Base-by-base conservation (phyloP, 441 rosid genomes). In the Gossypium aridum region DNA sequence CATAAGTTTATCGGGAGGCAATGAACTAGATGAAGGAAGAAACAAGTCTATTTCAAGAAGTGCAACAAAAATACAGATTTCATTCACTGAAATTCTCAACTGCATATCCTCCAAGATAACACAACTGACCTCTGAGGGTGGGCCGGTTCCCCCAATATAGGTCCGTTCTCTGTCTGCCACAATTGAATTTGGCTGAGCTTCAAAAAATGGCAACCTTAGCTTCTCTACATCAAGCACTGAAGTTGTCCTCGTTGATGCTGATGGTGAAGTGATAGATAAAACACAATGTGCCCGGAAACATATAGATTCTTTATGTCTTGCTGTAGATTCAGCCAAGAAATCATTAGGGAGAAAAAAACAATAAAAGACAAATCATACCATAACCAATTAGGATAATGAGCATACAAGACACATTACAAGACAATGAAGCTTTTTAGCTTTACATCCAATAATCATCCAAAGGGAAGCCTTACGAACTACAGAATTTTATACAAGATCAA, bases 201-300 rank as follows among this genome's bases (percentile, higher is more conserved):
- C 89, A 66, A 90, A 81, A 78, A 91, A 87, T 63, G 97, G 85
- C 66, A 93, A 82, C 80, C 96, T 88, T 76, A 91, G 85, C 89
- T 90, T 90, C 75, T 92, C 92, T 77, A 90, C 80, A 71, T 91
- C 98, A 81, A 90, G 85, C 73, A 84, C 77, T 14, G 91, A 67
- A 64, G 91, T 77, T 71, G 87, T 23, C 39, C 72, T 64, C 9
- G 79, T 55, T 5, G 20, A 68, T 51, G 87, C 77, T 45, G 88
- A 77, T 34, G 86, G 70, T 22, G 92, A 80, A 43, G 91, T 64
- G 34, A 95, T 82, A 68, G 96, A 90, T 77, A 95, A 85, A 76
- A 86, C 78, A 73, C 98, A 91, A 77, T 88, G 95, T 53, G 92
- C 54, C 31, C 82, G 90, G 77, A 88, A 86, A 76, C 76, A 84